Evolutionary conservation across 805 yeast species (phyloP), one percentile per base, ranked within the genome.

Genomic region (Candida dajiaensis): DNA sequence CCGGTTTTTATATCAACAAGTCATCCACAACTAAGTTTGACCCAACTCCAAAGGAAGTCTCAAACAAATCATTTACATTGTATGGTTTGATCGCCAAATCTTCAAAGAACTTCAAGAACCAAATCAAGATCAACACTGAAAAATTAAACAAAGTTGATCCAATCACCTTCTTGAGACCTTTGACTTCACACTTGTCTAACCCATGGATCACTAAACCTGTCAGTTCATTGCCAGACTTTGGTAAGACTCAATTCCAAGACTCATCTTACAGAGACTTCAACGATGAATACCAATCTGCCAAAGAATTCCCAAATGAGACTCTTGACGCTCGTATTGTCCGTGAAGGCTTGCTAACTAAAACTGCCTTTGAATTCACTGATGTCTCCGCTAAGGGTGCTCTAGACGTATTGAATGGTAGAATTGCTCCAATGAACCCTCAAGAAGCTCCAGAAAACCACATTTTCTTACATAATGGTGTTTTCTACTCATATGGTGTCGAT

Each of bases 241-340:
- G 66, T 40, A 58, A 51, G 45, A 45, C 49, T 25, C 66, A 64
- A 47, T 47, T 56, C 16, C 50, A 51, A 9, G 59, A 53, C 22
- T 13, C 16, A 21, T 13, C 77, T 66, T 51, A 70, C 70, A 83
- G 83, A 57, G 96, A 92, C 57, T 90, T 95, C 86, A 89, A 89
- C 63, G 96, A 85, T 54, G 97, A 94, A 56, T 81, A 81, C 59
- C 98, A 94, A 70, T 74, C 88, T 3, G 74, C 88, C 41, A 78
- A 80, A 51, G 97, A 89, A 53, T 72, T 89, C 50, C 80, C 89
- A 28, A 70, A 72, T 31, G 59, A 71, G 2, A 64, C 76, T 21
- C 65, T 88, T 45, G 77, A 77, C 45, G 89, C 86, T 50, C 76
- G 90, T 51, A 72, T 89, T 42, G 68, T 82, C 41, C 77, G 90